Evolutionary conservation across 1,284 basidiomycete genomes (phyloP).

Genomic region (Blastosporella zonata): DNA sequence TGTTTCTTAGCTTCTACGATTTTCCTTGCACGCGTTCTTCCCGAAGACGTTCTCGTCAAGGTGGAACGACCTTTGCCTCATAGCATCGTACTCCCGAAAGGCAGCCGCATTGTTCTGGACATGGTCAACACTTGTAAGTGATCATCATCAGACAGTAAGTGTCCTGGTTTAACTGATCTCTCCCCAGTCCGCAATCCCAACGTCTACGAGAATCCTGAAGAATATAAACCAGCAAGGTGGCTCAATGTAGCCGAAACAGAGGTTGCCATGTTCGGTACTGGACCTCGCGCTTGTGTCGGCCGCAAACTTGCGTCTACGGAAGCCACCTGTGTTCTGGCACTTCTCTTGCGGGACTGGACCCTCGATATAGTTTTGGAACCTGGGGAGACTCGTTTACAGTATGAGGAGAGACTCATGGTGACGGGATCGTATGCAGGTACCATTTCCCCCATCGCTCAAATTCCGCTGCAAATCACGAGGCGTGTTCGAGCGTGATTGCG

Average conservation of each 20-base stretch:
- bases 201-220: conserved; percentile 21
- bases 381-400: conserved; percentile 7
- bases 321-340: conserved; percentile 24
- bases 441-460: neutral
- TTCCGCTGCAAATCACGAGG: conserved; percentile 2
- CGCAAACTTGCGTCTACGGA: conserved; percentile 28
- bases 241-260: conserved; percentile 24
- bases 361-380: conserved; percentile 15
- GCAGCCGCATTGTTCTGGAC: conserved; percentile 23
- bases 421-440: neutral
- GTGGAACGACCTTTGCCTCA: conserved; percentile 15
- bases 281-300: conserved; percentile 29
- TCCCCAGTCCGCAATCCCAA: conserved; percentile 26
- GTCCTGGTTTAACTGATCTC: neutral
- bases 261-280: conserved; percentile 25
- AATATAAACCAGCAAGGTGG: conserved; percentile 28
- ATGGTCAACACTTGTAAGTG: conserved; percentile 26
- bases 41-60: conserved; percentile 20
- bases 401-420: conserved; percentile 6
- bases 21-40: conserved; percentile 19
- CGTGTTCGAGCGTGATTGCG: neutral
- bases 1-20: conserved; percentile 17
- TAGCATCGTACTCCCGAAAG: conserved; percentile 21
- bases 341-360: conserved; percentile 28
- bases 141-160: neutral